Evolutionary conservation across 2,329 filamentous ascomycete species (phyloP).

Genomic region (Ophiocordyceps camponoti-rufipedis): DNA sequence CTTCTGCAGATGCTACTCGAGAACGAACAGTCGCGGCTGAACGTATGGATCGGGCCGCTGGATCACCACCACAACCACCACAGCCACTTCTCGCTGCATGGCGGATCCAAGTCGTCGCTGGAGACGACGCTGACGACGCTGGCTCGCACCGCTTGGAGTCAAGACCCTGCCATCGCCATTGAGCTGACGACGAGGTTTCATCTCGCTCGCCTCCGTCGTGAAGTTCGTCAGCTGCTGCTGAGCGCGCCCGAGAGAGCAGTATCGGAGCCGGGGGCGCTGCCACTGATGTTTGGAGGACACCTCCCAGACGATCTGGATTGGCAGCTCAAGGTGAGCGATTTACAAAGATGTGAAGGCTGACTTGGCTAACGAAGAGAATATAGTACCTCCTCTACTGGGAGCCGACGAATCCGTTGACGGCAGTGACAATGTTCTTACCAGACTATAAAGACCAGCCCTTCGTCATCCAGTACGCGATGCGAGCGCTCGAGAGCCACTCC

Average conservation of each 20-base stretch:
- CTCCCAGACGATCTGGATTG: slow-evolving; percentile 58
- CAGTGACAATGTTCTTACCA: slow-evolving; percentile 83
- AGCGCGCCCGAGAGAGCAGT: slow-evolving; percentile 73
- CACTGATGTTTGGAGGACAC: slow-evolving; percentile 59
- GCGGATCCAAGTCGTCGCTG: slow-evolving; percentile 18
- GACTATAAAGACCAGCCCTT: slow-evolving; percentile 83
- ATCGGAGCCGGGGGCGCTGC: slow-evolving; percentile 62
- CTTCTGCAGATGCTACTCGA: slow-evolving; percentile 66
- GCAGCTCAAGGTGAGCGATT: slow-evolving; percentile 54
- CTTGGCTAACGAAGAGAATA: no score
- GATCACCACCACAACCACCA: slow-evolving; percentile 31
- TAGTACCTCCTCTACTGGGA: slow-evolving; percentile 87
- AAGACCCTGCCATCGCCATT: slow-evolving; percentile 73
- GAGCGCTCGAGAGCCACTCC: slow-evolving; percentile 79
- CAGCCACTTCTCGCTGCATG: slow-evolving; percentile 18
- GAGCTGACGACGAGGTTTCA: slow-evolving; percentile 68
- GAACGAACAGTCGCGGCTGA: slow-evolving; percentile 66
- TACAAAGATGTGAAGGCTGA: no score
- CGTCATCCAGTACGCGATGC: slow-evolving; percentile 91
- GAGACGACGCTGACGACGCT: slow-evolving; percentile 39
- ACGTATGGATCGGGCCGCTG: slow-evolving; percentile 79
- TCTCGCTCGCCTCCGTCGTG: slow-evolving; percentile 50
- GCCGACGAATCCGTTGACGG: slow-evolving; percentile 79
- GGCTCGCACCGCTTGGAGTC: slow-evolving; percentile 69
- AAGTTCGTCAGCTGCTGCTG: slow-evolving; percentile 64